A percentile compares a stretch with the other conserved stretches of the same genome.
phyloP scores from a whole-genome alignment of 2,329 filamentous ascomycete species.

The Apiospora marii region DNA sequence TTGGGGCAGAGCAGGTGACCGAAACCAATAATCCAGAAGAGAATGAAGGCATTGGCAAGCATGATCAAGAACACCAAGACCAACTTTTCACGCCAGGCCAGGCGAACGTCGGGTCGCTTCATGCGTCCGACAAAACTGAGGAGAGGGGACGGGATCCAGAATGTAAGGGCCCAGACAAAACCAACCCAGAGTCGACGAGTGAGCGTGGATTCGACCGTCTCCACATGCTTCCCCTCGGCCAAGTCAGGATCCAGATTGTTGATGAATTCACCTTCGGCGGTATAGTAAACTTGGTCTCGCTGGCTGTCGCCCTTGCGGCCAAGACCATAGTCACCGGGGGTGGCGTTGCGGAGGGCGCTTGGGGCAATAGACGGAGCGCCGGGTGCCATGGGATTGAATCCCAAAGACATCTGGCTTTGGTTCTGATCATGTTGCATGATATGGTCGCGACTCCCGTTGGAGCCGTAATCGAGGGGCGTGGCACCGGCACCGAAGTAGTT shows the following conservation, averaged over 20 bases:
- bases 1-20: constrained; percentile 89
- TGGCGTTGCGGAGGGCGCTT: constrained; percentile 63
- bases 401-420: constrained; percentile 52
- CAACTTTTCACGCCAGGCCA: constrained; percentile 97
- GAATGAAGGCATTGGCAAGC: constrained; percentile 78
- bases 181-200: constrained; percentile 80
- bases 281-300: constrained; percentile 78
- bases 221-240: constrained; percentile 78
- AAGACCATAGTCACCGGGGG: constrained; percentile 83
- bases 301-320: constrained; percentile 84
- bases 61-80: constrained; percentile 83
- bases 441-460: constrained; percentile 76
- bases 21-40: constrained; percentile 93
- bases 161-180: constrained; percentile 86
- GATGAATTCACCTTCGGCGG: constrained; percentile 71
- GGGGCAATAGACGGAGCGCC: constrained; percentile 68
- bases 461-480: constrained; percentile 65
- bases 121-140: constrained; percentile 88
- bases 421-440: constrained; percentile 68
- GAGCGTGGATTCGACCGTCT: constrained; percentile 69
- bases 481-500: constrained; percentile 71
- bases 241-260: constrained; percentile 79
- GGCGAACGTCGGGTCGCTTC: constrained; percentile 94
- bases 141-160: constrained; percentile 90
- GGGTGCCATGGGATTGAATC: constrained; percentile 42